phyloP scores from a whole-genome alignment of 2,329 filamentous ascomycete genomes.

The Aspergillus pseudotamarii region DNA sequence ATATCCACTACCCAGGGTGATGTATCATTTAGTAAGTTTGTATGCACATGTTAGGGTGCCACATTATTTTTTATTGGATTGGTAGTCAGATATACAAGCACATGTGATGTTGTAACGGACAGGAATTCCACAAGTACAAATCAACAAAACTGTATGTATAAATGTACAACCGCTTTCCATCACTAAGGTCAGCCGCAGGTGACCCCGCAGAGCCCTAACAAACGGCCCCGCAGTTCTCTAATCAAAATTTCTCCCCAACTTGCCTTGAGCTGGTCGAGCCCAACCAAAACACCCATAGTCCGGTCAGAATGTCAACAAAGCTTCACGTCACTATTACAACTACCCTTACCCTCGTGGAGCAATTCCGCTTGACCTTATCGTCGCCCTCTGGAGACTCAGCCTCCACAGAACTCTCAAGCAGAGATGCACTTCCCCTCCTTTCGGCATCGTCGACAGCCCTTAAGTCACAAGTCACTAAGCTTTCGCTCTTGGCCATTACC shows the following conservation, averaged over 20 bases:
- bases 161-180: background rate
- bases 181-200: constrained; percentile 17
- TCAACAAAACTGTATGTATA: background rate
- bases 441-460: constrained; percentile 73
- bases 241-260: constrained; percentile 30
- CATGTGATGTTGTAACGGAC: background rate
- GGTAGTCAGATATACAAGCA: background rate
- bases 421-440: constrained; percentile 65
- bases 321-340: constrained; percentile 36
- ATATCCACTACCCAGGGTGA: background rate
- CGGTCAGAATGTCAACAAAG: constrained; percentile 34
- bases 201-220: constrained; percentile 37
- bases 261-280: background rate
- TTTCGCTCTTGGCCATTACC: constrained; percentile 84
- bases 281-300: constrained; percentile 6
- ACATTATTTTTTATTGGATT: background rate
- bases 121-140: background rate
- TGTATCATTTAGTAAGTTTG: background rate
- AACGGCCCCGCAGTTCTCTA: constrained; percentile 30
- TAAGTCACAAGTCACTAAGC: constrained; percentile 80
- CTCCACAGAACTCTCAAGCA: constrained; percentile 18
- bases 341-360: constrained; percentile 39
- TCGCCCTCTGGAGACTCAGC: constrained; percentile 20
- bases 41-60: background rate
- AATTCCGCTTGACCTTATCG: constrained; percentile 44